phyloP scores from a whole-genome alignment of 768 basidiomycete species.

The Podaxis pistillaris region DNA sequence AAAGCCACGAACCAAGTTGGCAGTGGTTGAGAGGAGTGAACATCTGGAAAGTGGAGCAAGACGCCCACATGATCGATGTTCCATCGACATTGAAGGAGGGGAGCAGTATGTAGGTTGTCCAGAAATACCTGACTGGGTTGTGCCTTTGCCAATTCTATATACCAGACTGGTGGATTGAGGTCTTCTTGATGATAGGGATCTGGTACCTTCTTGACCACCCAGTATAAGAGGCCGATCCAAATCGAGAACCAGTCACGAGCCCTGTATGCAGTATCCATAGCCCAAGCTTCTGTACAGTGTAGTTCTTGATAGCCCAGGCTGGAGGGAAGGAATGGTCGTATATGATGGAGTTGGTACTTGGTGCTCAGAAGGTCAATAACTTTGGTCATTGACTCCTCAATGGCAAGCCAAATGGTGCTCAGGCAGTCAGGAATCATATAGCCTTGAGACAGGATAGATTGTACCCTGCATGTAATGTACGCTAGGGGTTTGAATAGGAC shows the following conservation, averaged over 20 bases:
- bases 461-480: not conserved
- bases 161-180: not conserved
- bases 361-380: not conserved
- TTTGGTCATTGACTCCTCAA: not conserved
- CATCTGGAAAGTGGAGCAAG: not conserved
- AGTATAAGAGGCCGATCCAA: not conserved
- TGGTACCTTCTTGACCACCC: not conserved
- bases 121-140: not conserved
- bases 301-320: not conserved
- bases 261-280: too few relatives aligned
- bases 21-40: not conserved
- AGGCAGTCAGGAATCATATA: not conserved
- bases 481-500: not conserved
- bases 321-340: not conserved
- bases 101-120: not conserved
- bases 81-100: not conserved
- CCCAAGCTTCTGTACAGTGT: not conserved
- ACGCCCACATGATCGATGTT: not conserved
- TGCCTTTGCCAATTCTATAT: not conserved
- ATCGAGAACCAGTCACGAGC: not conserved
- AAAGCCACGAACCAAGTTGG: not conserved
- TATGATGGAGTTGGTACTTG: not conserved
- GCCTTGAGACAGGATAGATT: not conserved
- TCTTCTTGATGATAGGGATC: not conserved
- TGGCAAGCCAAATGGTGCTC: not conserved